Evolutionary conservation across 352 stramenopile species (phyloP).

Genomic region (Phytophthora tentaculata): DNA sequence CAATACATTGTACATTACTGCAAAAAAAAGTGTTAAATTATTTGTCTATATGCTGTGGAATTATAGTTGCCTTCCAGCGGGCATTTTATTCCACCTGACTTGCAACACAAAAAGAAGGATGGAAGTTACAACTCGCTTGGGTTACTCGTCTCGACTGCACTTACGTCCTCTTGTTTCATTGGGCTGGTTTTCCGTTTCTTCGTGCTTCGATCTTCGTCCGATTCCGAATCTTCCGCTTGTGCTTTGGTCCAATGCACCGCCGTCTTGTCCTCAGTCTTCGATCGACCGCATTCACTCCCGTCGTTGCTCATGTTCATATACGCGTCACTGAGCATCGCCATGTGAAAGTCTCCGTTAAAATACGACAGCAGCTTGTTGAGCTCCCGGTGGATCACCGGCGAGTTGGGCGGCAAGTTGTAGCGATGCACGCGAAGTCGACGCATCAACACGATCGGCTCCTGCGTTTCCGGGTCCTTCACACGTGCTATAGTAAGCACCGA

Average conservation of each 20-base stretch:
- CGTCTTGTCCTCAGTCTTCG: slow-evolving; percentile 19
- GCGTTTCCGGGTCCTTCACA: slow-evolving; percentile 27
- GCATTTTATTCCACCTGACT: slow-evolving; percentile 20
- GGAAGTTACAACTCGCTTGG: slow-evolving; percentile 11
- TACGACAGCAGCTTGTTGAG: slow-evolving; percentile 45
- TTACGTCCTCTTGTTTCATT: slow-evolving; percentile 18
- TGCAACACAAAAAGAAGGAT: not conserved
- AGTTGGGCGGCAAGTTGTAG: slow-evolving; percentile 57
- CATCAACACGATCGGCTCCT: slow-evolving; percentile 42
- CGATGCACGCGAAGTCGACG: slow-evolving; percentile 47
- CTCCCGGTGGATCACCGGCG: slow-evolving; percentile 43
- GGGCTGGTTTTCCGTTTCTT: slow-evolving; percentile 31
- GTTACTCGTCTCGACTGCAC: slow-evolving; percentile 8
- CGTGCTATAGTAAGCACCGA: slow-evolving; percentile 35
- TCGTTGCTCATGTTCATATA: slow-evolving; percentile 34
- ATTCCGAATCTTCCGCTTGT: slow-evolving; percentile 4
- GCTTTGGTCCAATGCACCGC: not conserved
- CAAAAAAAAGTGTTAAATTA: slow-evolving; percentile 33
- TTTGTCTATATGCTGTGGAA: slow-evolving; percentile 27
- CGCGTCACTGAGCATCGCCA: slow-evolving; percentile 53
- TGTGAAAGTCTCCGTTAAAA: slow-evolving; percentile 56
- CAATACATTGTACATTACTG: not conserved
- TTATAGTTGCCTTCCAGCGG: slow-evolving; percentile 16
- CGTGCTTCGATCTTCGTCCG: slow-evolving; percentile 9
- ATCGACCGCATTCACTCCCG: slow-evolving; percentile 25